Percentiles rank a stretch among this genome's conserved stretches.
Conservation (phyloP, 495 filamentous ascomycete species). For the Penicillium daleae region DNA sequence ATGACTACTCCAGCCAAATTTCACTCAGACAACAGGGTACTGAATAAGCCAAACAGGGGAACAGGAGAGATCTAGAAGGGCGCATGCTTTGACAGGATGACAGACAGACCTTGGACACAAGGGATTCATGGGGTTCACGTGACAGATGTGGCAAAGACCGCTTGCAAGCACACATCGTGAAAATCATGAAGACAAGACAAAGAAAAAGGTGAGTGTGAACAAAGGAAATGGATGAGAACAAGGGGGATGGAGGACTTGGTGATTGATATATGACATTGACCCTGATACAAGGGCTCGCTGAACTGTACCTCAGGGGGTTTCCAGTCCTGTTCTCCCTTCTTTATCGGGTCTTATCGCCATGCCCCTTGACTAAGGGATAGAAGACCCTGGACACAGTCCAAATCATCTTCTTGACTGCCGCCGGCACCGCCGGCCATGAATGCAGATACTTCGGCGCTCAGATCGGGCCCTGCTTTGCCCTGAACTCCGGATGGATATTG, state of each 20-base stretch:
- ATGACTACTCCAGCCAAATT: neutral
- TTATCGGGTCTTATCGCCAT: conserved; percentile 48
- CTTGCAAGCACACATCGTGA: conserved; percentile 40
- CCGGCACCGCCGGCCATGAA: conserved; percentile 67
- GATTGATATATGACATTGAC: conserved; percentile 9
- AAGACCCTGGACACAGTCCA: conserved; percentile 79
- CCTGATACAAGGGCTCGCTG: conserved; percentile 5
- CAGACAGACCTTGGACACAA: conserved; percentile 23
- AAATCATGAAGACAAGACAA: conserved; percentile 18
- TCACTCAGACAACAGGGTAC: neutral
- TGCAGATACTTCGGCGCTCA: conserved; percentile 62
- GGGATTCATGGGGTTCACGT: conserved; percentile 34
- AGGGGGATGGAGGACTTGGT: conserved; percentile 11
- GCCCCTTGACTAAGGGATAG: conserved; percentile 72
- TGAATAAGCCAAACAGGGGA: neutral
- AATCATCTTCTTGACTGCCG: conserved; percentile 66
- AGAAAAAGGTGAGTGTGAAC: conserved; percentile 15
- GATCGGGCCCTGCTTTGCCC: conserved; percentile 37
- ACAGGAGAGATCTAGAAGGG: conserved; percentile 7
- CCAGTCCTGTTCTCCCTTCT: neutral
- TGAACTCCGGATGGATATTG: conserved; percentile 34
- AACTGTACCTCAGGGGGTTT: neutral
- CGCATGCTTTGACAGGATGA: conserved; percentile 11
- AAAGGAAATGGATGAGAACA: conserved; percentile 33
- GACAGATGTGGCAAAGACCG: conserved; percentile 39